Conservation (phyloP, 768 basidiomycete genomes). For the Mycena polygramma region DNA sequence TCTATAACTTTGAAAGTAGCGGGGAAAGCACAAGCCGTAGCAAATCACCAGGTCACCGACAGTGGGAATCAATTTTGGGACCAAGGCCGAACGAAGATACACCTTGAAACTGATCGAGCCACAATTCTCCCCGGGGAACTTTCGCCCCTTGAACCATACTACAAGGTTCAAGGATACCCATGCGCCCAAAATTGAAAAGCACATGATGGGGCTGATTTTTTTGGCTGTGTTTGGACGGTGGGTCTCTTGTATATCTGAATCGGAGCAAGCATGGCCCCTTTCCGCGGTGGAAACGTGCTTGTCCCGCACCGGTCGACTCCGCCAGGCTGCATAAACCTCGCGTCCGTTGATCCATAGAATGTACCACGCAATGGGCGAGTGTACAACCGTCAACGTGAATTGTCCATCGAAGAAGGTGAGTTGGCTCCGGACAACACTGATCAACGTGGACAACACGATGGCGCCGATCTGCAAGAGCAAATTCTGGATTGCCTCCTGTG, state of each 20-base stretch:
- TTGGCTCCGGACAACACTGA: conserved; percentile 4
- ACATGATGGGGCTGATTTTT: neutral
- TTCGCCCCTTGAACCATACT: conserved; percentile 15
- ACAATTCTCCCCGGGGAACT: conserved; percentile 8
- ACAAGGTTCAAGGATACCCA: conserved; percentile 12
- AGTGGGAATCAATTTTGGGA: too few relatives aligned
- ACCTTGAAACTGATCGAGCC: neutral
- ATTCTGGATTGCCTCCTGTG: neutral
- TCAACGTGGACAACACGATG: conserved; percentile 2
- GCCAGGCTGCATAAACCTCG: neutral
- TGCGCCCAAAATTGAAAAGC: neutral
- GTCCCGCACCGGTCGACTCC: neutral
- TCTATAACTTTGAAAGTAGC: too few relatives aligned
- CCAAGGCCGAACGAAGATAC: neutral
- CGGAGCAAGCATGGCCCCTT: too few relatives aligned
- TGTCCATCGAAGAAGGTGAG: conserved; percentile 10
- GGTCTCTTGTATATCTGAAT: too few relatives aligned
- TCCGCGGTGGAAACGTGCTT: neutral
- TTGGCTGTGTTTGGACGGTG: too few relatives aligned
- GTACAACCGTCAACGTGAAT: neutral
- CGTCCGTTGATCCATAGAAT: neutral
- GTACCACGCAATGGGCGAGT: conserved; percentile 21
- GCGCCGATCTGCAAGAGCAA: conserved; percentile 5
- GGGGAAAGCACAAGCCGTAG: too few relatives aligned
- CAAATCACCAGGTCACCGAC: too few relatives aligned